Base-by-base conservation (phyloP, 2,329 filamentous ascomycete species). In the Hymenoscyphus salicellus region DNA sequence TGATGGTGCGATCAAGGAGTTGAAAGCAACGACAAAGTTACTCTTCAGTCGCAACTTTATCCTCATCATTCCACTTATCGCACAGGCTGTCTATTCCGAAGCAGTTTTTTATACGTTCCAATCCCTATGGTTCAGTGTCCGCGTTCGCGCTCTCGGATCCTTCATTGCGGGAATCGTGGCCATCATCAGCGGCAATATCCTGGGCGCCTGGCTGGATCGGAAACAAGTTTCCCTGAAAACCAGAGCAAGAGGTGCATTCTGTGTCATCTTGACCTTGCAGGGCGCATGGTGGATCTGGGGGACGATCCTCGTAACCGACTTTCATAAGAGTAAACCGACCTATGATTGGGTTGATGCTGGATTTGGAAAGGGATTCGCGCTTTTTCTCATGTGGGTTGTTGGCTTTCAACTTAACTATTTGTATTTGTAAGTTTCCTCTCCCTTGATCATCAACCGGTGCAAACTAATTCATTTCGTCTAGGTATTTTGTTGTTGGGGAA, bases 351-450 rank as follows among this genome's bases (percentile, higher is more conserved):
- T 73, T 0, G 82, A 82, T 66, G 67, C 78, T 0, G 88, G 86
- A 0, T 92, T 92, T 62, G 89, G 88, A 0, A 80, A 81, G 46
- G 86, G 82, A 0, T 92, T 92, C 69, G 84, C 82, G 0, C 79
- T 91, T 20, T 92, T 89, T 74, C 72, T 92, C 5, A 84, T 92
- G 69, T 81, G 90, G 69, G 86, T 86, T 0, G 77, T 85, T 11
- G 85, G 87, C 0, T 92, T 92, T 70, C 89, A 92, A 76, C 69
- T 91, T 7, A 92, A 92, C 74, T 92, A 92, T 73, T 80, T 91
- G 68, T 91, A 87, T 73, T 76, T 91, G 80, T 88, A 72, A 75
- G 83, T 76, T 17, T 46, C 17, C 5, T 3, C 5, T 20, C 1
- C 2, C 2, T 33, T 3, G 28, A 8, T 23, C n/a, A 1, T 10